Conservation (phyloP, 108 stramenopile genomes). For the Nitzschia palea region DNA sequence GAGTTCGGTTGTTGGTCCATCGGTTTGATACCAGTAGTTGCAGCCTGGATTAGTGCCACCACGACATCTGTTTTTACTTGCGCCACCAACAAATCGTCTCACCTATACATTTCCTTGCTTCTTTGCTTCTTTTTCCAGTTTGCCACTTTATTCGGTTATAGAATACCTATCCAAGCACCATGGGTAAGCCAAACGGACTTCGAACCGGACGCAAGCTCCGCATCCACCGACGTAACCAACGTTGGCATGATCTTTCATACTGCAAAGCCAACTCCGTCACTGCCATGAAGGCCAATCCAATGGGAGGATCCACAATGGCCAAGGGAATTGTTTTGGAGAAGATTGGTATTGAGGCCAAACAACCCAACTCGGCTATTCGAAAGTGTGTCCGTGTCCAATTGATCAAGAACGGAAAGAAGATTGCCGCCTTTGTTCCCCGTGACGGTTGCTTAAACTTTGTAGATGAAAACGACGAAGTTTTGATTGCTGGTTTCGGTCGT, state of each 20-base stretch:
- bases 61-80: too few relatives aligned
- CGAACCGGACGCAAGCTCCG: constrained; percentile 99
- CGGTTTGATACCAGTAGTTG: too few relatives aligned
- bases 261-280: constrained; percentile 99
- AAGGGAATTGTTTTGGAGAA: constrained; percentile 99
- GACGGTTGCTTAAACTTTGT: constrained; percentile 99
- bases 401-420: constrained; percentile 99
- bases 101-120: too few relatives aligned
- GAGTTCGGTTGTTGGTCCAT: too few relatives aligned
- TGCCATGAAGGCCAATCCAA: constrained; percentile 99
- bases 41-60: too few relatives aligned
- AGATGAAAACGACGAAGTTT: constrained; percentile 99
- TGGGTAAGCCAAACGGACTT: constrained; percentile 98
- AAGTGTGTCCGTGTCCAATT: constrained; percentile 99
- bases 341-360: constrained; percentile 99
- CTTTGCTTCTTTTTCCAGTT: background rate
- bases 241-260: constrained; percentile 94
- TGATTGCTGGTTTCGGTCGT: constrained; percentile 99
- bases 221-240: constrained; percentile 94
- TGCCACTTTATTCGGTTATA: background rate
- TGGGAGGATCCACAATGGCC: constrained; percentile 99
- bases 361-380: constrained; percentile 99
- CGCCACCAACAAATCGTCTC: too few relatives aligned
- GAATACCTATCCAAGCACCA: constrained; percentile 30
- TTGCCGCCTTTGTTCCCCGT: constrained; percentile 99